phyloP scores from a whole-genome alignment of 208 protist genomes.

The Crithidia acanthocephali region DNA sequence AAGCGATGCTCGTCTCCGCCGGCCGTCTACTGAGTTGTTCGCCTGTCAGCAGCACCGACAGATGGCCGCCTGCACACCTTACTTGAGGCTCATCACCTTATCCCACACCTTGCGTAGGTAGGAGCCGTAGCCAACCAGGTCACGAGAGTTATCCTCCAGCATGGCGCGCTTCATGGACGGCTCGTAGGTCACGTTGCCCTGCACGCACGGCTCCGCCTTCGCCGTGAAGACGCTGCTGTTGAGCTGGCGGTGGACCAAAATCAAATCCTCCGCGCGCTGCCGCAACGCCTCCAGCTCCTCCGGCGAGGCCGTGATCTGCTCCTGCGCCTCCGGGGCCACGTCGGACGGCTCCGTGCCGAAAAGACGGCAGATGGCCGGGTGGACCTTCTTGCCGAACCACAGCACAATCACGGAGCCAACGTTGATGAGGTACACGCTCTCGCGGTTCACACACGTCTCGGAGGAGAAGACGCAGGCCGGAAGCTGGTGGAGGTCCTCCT shows the following conservation, averaged over 20 bases:
- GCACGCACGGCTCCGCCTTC: conserved; percentile 47
- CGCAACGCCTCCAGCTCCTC: conserved; percentile 65
- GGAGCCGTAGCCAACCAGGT: conserved; percentile 61
- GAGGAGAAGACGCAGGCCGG: conserved; percentile 66
- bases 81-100: conserved; percentile 36
- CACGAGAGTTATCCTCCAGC: conserved; percentile 68
- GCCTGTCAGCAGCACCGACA: not conserved
- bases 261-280: conserved; percentile 52
- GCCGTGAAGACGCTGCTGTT: conserved; percentile 45
- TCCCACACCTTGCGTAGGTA: conserved; percentile 72
- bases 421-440: conserved; percentile 73
- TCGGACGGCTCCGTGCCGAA: conserved; percentile 53
- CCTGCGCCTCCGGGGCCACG: conserved; percentile 15
- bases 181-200: conserved; percentile 66
- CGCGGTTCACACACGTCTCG: conserved; percentile 53
- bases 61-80: not conserved
- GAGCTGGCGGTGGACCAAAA: conserved; percentile 45
- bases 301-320: conserved; percentile 32
- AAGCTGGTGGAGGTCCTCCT: conserved; percentile 48
- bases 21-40: not conserved
- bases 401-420: conserved; percentile 63
- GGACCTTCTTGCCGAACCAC: conserved; percentile 67
- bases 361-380: conserved; percentile 44
- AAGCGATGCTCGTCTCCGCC: no score
- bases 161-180: conserved; percentile 68